Base-by-base conservation (phyloP, 805 yeast species). In the Metschnikowia amazonensis region DNA sequence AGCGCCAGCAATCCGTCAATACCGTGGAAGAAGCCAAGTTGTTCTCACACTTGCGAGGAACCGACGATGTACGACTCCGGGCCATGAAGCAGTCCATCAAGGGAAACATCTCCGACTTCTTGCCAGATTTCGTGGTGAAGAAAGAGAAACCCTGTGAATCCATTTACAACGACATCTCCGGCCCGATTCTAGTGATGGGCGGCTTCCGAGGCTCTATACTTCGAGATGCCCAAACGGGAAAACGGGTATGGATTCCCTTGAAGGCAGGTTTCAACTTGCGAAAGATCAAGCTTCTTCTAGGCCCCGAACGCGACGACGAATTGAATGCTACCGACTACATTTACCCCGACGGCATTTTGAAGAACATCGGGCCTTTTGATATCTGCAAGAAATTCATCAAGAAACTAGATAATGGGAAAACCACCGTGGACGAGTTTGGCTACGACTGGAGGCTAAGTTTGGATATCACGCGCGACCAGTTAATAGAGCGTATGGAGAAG, bases 371-470 rank as follows among this genome's bases (percentile, higher is more conserved):
- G 0, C 97, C 97, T 0, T 80, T 89, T 13, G 97, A 89, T 60
- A 76, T 89, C 16, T 77, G 89, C 42, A 75, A 75, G 49, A 76
- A 74, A 53, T 66, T 90, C 45, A 74, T 85, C 40, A 74, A 76
- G 38, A 76, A 69, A 53, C 62, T 90, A 29, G 53, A 69, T 6
- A 82, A 81, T 54, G 82, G 86, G 2, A 79, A 77, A 10, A 76
- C 84, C 3, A 75, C 66, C 13, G 81, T 87, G 5, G 77, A 79
- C 45, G 83, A 84, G 46, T 90, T 83, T 65, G 95, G 96, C n/a
- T 90, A 89, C 63, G 97, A 90, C 67, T 90, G 97, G 97, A 76
- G 97, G 56, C 64, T 89, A 5, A 80, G 90, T 5, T 73, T 80
- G 2, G 86, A 80, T 34, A 61, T 81, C 4, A 66, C 74, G 16